These are phyloP conservation scores for Kuraishia cidri DNA, from an alignment of 805 yeast species.

Conservation along the genomic window DNA sequence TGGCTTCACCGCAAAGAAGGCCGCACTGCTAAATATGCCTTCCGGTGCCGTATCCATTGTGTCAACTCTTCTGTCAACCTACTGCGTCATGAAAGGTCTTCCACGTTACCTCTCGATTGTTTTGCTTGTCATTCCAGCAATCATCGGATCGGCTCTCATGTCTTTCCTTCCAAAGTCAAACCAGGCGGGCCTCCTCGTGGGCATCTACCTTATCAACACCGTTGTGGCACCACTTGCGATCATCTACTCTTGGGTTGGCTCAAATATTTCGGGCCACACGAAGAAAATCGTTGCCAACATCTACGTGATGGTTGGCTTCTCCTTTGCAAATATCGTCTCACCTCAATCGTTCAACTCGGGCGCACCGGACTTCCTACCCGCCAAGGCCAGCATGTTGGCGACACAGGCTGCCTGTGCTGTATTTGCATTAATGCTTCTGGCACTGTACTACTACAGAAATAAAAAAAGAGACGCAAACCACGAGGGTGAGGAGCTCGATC, in stretches of 20 bases:
- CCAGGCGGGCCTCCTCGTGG: constrained; percentile 18
- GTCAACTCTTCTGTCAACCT: constrained; percentile 20
- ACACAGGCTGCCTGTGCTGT: constrained; percentile 21
- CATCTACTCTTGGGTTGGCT: constrained; percentile 52
- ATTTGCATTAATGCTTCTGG: constrained; percentile 12
- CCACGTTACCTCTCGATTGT: constrained; percentile 10
- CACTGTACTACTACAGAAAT: constrained; percentile 14
- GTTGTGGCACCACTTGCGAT: constrained; percentile 26
- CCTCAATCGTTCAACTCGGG: constrained; percentile 53
- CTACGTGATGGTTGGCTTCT: constrained; percentile 35
- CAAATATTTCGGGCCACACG: constrained; percentile 56
- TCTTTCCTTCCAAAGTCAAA: constrained; percentile 15
- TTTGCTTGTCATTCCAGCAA: constrained; percentile 33
- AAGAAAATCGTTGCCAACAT: constrained; percentile 42
- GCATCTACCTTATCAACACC: constrained; percentile 14
- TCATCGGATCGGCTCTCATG: constrained; percentile 35
- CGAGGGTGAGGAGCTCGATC: background rate
- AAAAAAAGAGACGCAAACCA: constrained; percentile 12
- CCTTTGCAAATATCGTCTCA: constrained; percentile 49
- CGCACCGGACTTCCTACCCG: constrained; percentile 32
- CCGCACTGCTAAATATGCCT: constrained; percentile 48
- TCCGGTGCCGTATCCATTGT: constrained; percentile 41
- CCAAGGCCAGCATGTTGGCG: constrained; percentile 16
- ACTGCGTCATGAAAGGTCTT: constrained; percentile 10
- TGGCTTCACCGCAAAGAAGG: constrained; percentile 33